Percentiles rank a stretch among this genome's conserved stretches.
Evolutionary conservation across 2,329 filamentous ascomycete species (phyloP).

Genomic region (Talaromyces sp.): DNA sequence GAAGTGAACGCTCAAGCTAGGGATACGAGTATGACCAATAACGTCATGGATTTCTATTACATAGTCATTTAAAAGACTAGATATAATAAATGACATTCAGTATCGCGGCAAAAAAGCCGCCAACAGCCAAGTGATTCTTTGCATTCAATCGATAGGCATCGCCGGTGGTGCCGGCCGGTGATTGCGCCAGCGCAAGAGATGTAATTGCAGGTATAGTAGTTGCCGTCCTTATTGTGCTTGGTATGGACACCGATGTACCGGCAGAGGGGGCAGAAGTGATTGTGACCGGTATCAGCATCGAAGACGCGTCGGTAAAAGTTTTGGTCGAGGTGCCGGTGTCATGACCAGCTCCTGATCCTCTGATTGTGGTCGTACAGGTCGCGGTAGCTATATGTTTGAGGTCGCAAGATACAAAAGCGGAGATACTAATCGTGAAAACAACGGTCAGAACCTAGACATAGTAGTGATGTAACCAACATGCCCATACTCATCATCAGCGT

Average conservation of each 20-base stretch:
- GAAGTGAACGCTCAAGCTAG: not conserved
- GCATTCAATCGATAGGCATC: not conserved
- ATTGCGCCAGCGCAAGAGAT: not conserved
- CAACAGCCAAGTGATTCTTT: not conserved
- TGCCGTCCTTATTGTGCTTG: not conserved
- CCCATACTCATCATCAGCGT: not conserved
- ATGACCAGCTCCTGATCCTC: constrained; percentile 3
- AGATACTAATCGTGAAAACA: not conserved
- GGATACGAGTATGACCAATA: not conserved
- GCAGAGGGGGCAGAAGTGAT: not conserved
- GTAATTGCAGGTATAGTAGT: not conserved
- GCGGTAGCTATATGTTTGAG: not conserved
- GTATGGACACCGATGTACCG: not conserved
- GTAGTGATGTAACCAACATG: too few species aligned
- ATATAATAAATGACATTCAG: not conserved
- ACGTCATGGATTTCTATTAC: not conserved
- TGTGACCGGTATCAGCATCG: not conserved
- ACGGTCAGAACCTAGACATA: not conserved
- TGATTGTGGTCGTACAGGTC: constrained; percentile 9
- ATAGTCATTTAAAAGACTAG: not conserved
- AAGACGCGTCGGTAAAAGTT: not conserved
- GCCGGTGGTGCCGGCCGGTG: not conserved
- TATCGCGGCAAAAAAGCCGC: not conserved
- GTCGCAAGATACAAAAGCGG: constrained; percentile 8
- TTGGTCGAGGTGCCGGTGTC: not conserved